phyloP scores from a whole-genome alignment of 2,329 filamentous ascomycete species.

The Hypoxylon sp. region DNA sequence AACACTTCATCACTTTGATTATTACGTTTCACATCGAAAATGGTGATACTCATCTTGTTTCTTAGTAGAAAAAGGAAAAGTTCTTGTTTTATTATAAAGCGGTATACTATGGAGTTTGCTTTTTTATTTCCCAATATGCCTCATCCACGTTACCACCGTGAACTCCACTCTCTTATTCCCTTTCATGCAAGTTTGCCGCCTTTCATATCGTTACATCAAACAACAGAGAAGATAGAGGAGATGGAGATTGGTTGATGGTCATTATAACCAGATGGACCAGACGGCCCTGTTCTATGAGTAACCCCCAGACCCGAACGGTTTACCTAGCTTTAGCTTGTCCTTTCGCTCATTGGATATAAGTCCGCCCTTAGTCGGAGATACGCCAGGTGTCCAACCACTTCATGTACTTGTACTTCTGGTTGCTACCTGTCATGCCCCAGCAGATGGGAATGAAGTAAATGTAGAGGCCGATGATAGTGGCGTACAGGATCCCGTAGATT shows the following conservation, averaged over 20 bases:
- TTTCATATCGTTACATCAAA: slow-evolving; percentile 50
- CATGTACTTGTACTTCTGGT: slow-evolving; percentile 88
- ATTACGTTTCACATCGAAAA: not conserved
- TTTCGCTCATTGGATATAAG: slow-evolving; percentile 6
- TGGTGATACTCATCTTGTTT: slow-evolving; percentile 1
- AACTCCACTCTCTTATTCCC: slow-evolving; percentile 46
- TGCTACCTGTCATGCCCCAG: slow-evolving; percentile 93
- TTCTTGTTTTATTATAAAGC: slow-evolving; percentile 44
- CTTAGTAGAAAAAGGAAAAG: slow-evolving; percentile 32
- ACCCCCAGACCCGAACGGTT: slow-evolving; percentile 8
- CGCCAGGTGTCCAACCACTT: slow-evolving; percentile 94
- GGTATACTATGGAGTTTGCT: slow-evolving; percentile 35
- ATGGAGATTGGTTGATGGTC: slow-evolving; percentile 36
- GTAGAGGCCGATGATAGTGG: slow-evolving; percentile 83
- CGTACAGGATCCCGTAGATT: slow-evolving; percentile 83
- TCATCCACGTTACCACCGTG: slow-evolving; percentile 45
- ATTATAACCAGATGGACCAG: slow-evolving; percentile 32
- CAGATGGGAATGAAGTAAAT: slow-evolving; percentile 92
- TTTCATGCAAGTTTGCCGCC: slow-evolving; percentile 44
- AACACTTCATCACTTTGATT: not conserved
- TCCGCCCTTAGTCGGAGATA: slow-evolving; percentile 73
- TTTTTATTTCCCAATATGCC: slow-evolving; percentile 39
- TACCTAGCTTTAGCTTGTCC: slow-evolving; percentile 21
- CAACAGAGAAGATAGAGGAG: slow-evolving; percentile 38
- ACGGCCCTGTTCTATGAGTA: slow-evolving; percentile 29